Evolutionary conservation across 495 filamentous ascomycete genomes (phyloP), one percentile per base, ranked within the genome.

Genomic region (Aspergillus saccharolyticus): DNA sequence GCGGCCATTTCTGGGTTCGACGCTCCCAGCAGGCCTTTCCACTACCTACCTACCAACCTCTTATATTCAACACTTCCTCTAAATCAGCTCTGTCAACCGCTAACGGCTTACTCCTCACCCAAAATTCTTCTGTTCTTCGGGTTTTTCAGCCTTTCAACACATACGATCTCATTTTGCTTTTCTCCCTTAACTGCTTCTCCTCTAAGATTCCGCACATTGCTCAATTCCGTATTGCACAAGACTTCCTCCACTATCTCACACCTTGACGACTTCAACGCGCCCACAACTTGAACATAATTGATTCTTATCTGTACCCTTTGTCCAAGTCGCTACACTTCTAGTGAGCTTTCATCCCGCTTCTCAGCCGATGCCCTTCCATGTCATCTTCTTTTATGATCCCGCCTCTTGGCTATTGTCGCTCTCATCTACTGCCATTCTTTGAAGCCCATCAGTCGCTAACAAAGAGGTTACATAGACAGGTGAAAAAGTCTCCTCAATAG

Each of bases 171-270:
- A 16, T 17, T 24, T 30, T 50, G 47, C 22, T 30, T 50, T 47
- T 47, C 22, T 30, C 15, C 17, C 20, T 28, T 50, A 46, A 39
- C 54, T 39, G 39, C 53, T 43, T 45, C 28, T 59, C 28, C 48
- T 17, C 52, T 48, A 45, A 55, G 45, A 20, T 60, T 57, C 52
- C 56, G 56, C 63, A 55, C 56, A 50, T 28, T 28, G 25, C 44
- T 61, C 48, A 30, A 61, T 59, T 62, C 55, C 21, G 57, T 63
- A 60, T 61, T 68, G 63, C 68, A 73, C 66, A 67, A 65, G 66
- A 72, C 55, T 28, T 28, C 25, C 25, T 66, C 64, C 68, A 59
- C 56, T 49, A 51, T 56, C 63, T 56, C 47, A 54, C 50, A 49
- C 52, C 54, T 61, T 45, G 54, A 53, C 55, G 44, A 52, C 51